Base-by-base conservation (phyloP, 495 filamentous ascomycete genomes). In the Halenospora varia region DNA sequence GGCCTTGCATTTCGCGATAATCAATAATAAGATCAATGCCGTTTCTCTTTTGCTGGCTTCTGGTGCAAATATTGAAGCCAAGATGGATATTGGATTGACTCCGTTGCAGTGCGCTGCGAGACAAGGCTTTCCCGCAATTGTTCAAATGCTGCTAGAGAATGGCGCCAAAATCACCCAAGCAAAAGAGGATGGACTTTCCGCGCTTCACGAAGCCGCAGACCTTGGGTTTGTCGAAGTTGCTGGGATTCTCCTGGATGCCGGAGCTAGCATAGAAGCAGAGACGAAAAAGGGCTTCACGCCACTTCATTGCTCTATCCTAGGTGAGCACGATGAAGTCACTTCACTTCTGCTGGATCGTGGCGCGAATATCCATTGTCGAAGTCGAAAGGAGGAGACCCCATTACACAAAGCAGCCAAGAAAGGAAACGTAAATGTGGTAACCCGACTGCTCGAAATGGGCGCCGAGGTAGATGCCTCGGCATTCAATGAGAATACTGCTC, bases 371-470 rank as follows among this genome's bases (percentile, higher is more conserved):
- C 29, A 35, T 13, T 35, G 29, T 35, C 4, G 29, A 6, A 35
- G 29, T 13, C 29, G 29, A 35, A 35, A 35, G 6, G 29, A 35
- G 4, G 29, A 35, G 13, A 35, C 29, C 4, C 29, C 42, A 17
- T n/a, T 46, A 8, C 15, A 46, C 8, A n/a, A 6, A 17, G 42
- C 42, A 8, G 42, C 42, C 17, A 20, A n/a, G 19, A 20, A n/a
- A 17, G 42, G 42, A 8, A 46, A 46, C 19, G 4, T 46, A n/a
- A 17, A 6, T 4, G 29, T 35, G 4, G 29, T 60, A 3, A 52
- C 44, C 17, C 45, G 45, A 22, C 52, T 67, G 2, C 24, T 66
- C 0, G 65, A 51, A 9, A 39, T 45, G 20, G 65, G 65, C 6
- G 65, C 66, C 15, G 42, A 62, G 47, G 22, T 68, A 9, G 26